phyloP scores from a whole-genome alignment of 169 alveolate genomes.

The Eimeria necatrix region DNA sequence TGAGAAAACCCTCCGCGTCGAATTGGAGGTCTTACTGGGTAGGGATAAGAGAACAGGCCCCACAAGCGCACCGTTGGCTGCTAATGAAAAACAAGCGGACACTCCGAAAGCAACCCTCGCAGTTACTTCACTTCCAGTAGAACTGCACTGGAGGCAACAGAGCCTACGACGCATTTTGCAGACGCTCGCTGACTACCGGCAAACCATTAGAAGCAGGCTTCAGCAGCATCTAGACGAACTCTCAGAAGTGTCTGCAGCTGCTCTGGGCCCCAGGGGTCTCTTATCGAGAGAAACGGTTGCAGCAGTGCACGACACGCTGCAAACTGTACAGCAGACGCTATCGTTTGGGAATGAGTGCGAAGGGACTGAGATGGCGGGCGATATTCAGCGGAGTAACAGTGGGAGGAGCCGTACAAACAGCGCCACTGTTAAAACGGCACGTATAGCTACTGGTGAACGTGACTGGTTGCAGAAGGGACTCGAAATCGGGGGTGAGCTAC shows the following conservation, averaged over 20 bases:
- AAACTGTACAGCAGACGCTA: conserved; percentile 75
- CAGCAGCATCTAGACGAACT: conserved; percentile 71
- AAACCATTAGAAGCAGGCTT: conserved; percentile 36
- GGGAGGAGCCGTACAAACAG: background rate
- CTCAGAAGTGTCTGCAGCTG: conserved; percentile 63
- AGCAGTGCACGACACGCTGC: conserved; percentile 78
- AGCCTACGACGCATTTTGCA: conserved; percentile 71
- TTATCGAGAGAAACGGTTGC: conserved; percentile 76
- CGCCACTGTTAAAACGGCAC: background rate
- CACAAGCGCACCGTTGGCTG: background rate
- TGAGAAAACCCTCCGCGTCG: conserved; percentile 82
- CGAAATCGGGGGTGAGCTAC: background rate
- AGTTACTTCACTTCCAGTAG: conserved; percentile 81
- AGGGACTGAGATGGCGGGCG: background rate
- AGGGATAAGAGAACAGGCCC: conserved; percentile 9
- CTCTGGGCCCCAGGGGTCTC: conserved; percentile 67
- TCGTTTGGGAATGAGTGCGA: conserved; percentile 42
- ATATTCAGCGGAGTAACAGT: background rate
- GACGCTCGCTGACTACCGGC: conserved; percentile 62
- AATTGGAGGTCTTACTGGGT: conserved; percentile 69
- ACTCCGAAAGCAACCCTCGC: conserved; percentile 60
- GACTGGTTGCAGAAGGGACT: conserved; percentile 62
- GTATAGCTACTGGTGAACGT: background rate
- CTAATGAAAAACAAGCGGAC: background rate
- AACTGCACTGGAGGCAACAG: conserved; percentile 84